A percentile compares a stretch with the other conserved stretches of the same genome.
phyloP scores from a whole-genome alignment of 495 filamentous ascomycete species.

The Penicillium roqueforti region DNA sequence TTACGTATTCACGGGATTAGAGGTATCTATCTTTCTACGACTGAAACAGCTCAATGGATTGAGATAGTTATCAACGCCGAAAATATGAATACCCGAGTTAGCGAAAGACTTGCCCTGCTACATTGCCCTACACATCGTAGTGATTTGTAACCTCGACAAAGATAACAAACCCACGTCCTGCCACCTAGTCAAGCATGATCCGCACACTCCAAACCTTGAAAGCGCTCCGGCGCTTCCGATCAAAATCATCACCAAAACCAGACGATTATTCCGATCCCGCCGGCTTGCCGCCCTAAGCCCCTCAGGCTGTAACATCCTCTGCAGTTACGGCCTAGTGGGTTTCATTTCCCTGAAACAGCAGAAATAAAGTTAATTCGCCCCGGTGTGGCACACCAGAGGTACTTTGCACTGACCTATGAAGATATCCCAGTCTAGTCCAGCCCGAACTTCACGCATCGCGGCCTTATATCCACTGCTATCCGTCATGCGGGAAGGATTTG shows the following conservation, averaged over 20 bases:
- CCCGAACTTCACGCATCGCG: not conserved
- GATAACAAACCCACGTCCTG: too few species aligned
- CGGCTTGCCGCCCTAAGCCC: constrained; percentile 4
- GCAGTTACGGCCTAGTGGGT: not conserved
- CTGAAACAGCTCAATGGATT: not conserved
- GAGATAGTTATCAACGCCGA: not conserved
- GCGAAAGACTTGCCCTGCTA: too few species aligned
- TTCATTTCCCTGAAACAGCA: not conserved
- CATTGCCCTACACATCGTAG: too few species aligned
- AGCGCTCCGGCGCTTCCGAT: too few species aligned
- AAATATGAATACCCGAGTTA: not conserved
- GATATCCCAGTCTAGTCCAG: not conserved
- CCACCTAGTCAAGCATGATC: not conserved
- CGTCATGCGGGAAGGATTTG: not conserved
- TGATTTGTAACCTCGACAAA: too few species aligned
- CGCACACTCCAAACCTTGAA: not conserved
- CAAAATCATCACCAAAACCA: not conserved
- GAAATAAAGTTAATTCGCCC: not conserved
- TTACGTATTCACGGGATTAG: not conserved
- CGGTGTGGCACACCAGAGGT: not conserved
- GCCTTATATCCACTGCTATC: not conserved
- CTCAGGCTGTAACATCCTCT: not conserved
- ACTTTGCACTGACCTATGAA: not conserved
- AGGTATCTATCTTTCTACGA: constrained; percentile 1
- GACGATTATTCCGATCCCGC: constrained; percentile 3